These are phyloP conservation scores for Tillandsia leiboldiana DNA, from an alignment of 176 grass and related monocot species.

Conservation along the genomic window DNA sequence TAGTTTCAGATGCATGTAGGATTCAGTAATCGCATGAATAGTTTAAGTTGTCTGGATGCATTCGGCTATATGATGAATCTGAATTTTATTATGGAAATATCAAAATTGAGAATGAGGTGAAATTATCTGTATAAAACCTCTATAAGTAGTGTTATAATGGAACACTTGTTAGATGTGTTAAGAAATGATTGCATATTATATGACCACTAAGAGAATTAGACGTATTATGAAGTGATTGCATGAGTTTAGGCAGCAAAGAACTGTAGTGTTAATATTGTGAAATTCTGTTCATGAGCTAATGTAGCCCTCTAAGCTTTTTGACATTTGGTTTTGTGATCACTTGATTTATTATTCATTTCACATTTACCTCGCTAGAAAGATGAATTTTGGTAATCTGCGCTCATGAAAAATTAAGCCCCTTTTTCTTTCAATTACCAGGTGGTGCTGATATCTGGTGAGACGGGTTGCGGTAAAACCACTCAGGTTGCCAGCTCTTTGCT, in stretches of 20 bases:
- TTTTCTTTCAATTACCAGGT: constrained; percentile 51
- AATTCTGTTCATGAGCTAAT: not conserved
- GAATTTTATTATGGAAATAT: no score
- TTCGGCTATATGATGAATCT: no score
- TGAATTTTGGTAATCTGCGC: not conserved
- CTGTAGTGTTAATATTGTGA: not conserved
- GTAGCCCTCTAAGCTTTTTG: not conserved
- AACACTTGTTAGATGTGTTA: not conserved
- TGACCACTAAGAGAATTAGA: not conserved
- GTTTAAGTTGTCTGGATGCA: no score
- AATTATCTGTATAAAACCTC: not conserved
- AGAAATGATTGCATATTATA: not conserved
- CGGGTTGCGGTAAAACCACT: constrained; percentile 98
- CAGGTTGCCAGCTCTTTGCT: constrained; percentile 46
- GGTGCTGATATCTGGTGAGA: constrained; percentile 96
- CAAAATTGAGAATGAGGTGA: no score
- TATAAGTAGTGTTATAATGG: not conserved
- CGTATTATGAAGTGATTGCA: not conserved
- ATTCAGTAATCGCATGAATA: no score
- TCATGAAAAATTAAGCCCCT: constrained; percentile 23
- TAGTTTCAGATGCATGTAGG: no score
- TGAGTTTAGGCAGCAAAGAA: not conserved
- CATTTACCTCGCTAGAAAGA: not conserved
- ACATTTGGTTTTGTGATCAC: not conserved
- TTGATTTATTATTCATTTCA: not conserved